These are phyloP conservation scores for Globisporangium carolinianum DNA, from an alignment of 352 stramenopile genomes.

Conservation along the genomic window DNA sequence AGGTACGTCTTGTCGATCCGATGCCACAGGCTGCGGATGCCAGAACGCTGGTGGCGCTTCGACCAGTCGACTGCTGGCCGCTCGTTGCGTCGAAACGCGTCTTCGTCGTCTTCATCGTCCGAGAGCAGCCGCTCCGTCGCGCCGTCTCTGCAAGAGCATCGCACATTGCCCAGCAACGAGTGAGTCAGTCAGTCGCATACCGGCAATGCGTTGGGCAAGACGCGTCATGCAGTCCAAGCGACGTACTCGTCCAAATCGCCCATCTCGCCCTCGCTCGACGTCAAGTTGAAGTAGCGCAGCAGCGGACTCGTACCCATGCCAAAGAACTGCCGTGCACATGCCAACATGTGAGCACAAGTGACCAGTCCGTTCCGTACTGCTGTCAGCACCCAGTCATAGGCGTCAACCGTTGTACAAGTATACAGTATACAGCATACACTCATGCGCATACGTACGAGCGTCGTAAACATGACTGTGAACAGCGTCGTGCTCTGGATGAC, in stretches of 20 bases:
- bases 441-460: slow-evolving; percentile 29
- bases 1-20: slow-evolving; percentile 63
- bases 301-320: slow-evolving; percentile 68
- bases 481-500: slow-evolving; percentile 75
- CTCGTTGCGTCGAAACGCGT: slow-evolving; percentile 26
- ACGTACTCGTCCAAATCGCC: slow-evolving; percentile 48
- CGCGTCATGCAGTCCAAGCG: too few relatives aligned
- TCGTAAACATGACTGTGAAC: slow-evolving; percentile 82
- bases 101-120: slow-evolving; percentile 41
- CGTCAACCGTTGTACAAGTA: too few relatives aligned
- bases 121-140: slow-evolving; percentile 48
- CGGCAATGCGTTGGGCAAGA: too few relatives aligned
- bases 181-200: not conserved
- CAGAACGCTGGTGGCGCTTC: slow-evolving; percentile 25
- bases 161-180: not conserved
- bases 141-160: slow-evolving; percentile 17
- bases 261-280: slow-evolving; percentile 28
- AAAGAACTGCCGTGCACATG: slow-evolving; percentile 35
- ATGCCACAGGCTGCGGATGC: slow-evolving; percentile 61
- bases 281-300: slow-evolving; percentile 49
- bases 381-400: not conserved
- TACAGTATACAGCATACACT: not conserved
- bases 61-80: slow-evolving; percentile 21
- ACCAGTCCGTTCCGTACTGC: too few relatives aligned
- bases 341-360: too few relatives aligned